phyloP scores from a whole-genome alignment of 345 rosid genomes.

The Noccaea bulbosa region DNA sequence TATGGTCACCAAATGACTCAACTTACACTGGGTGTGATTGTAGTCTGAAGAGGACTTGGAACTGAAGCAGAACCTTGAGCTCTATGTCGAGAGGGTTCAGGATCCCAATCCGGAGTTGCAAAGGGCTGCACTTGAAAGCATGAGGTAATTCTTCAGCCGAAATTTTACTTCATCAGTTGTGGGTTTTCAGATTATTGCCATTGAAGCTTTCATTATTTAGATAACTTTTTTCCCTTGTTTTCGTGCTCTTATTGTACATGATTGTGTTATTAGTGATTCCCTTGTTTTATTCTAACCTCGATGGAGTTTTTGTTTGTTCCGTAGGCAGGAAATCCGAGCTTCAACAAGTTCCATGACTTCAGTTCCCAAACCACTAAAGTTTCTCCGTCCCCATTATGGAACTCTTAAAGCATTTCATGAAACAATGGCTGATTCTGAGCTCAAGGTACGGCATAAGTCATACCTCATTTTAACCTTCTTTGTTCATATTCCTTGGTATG shows the following conservation, averaged over 20 bases:
- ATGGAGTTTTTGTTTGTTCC: neutral
- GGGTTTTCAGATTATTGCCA: neutral
- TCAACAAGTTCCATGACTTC: slow-evolving; percentile 98
- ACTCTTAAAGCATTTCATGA: slow-evolving; percentile 70
- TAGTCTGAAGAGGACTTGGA: slow-evolving; percentile 96
- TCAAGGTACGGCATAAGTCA: slow-evolving; percentile 55
- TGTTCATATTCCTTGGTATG: slow-evolving; percentile 4
- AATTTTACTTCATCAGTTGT: slow-evolving; percentile 2
- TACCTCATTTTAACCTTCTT: slow-evolving; percentile 1
- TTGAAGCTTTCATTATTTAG: neutral
- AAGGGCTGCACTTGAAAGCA: slow-evolving; percentile 88
- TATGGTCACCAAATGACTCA: neutral
- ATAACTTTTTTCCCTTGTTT: neutral
- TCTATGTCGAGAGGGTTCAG: slow-evolving; percentile 90
- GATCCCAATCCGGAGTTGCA: slow-evolving; percentile 85
- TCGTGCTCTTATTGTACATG: neutral
- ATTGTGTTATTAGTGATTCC: neutral
- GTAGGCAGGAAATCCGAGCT: slow-evolving; percentile 88
- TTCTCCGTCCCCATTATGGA: slow-evolving; percentile 94
- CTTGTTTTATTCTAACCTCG: neutral
- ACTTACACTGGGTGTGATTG: slow-evolving; percentile 29
- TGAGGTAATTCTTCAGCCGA: slow-evolving; percentile 61
- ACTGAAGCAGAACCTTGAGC: slow-evolving; percentile 86
- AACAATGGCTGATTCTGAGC: slow-evolving; percentile 67
- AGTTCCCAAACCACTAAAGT: slow-evolving; percentile 97